Percentiles rank a stretch among this genome's conserved stretches.
Conservation (phyloP, 495 filamentous ascomycete genomes). For the Aspergillus campestris region DNA sequence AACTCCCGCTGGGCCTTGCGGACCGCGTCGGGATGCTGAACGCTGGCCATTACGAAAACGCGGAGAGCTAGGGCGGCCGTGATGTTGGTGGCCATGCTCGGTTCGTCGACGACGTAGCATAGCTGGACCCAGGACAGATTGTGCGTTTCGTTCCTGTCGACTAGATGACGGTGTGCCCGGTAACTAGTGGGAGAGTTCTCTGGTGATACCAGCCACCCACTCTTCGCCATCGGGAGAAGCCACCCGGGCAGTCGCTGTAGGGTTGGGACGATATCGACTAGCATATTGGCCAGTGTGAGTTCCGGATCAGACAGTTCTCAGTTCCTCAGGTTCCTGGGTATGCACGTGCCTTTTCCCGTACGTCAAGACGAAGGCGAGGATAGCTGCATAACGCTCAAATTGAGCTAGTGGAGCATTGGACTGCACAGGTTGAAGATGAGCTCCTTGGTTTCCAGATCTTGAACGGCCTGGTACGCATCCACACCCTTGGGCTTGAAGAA, state of each 20-base stretch:
- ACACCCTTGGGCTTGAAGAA: constrained; percentile 28
- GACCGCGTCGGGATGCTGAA: constrained; percentile 10
- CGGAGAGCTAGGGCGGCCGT: constrained; percentile 25
- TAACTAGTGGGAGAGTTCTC: no score
- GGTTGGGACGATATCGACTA: no score
- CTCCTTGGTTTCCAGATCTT: constrained; percentile 25
- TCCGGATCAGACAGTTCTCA: constrained; percentile 8
- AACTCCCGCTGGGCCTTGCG: constrained; percentile 18
- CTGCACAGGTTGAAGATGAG: constrained; percentile 8
- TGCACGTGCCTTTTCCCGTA: constrained; percentile 48
- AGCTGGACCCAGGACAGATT: no score
- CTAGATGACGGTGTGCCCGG: no score
- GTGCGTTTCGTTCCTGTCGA: no score
- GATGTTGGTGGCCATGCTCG: constrained; percentile 29
- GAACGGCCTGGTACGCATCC: constrained; percentile 23
- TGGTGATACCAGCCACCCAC: no score
- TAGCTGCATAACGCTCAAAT: constrained; percentile 51
- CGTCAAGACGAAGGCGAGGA: constrained; percentile 48
- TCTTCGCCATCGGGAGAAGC: no score
- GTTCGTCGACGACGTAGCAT: constrained; percentile 25
- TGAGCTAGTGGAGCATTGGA: constrained; percentile 40
- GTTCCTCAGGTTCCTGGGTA: constrained; percentile 17
- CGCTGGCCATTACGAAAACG: constrained; percentile 20
- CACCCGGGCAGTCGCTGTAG: no score
- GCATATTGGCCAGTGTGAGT: no score